Evolutionary conservation across 345 rosid genomes (phyloP).

Genomic region (Clausena lansium): DNA sequence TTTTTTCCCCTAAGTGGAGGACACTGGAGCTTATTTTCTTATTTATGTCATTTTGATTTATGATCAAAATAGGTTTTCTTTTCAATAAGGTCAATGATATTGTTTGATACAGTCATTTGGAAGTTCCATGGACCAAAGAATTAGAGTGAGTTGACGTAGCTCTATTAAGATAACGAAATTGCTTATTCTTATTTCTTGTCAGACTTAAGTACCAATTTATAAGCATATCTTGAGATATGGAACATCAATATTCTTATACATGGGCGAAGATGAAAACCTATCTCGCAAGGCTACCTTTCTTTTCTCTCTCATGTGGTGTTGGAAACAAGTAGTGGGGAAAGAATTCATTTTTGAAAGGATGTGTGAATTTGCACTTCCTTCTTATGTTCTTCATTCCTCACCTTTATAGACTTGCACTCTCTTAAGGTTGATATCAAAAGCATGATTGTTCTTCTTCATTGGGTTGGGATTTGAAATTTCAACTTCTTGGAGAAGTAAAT

Average conservation of each 20-base stretch:
- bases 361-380: neutral
- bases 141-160: neutral
- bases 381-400: neutral
- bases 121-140: neutral
- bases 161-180: neutral
- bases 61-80: neutral
- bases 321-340: neutral
- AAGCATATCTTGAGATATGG: neutral
- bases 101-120: neutral
- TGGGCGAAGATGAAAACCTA: neutral
- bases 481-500: neutral
- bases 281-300: neutral
- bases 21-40: neutral
- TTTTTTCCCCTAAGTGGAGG: neutral
- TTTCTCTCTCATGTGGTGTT: neutral
- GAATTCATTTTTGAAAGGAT: neutral
- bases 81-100: conserved; percentile 1
- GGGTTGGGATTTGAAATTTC: neutral
- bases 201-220: neutral
- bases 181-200: neutral
- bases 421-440: neutral
- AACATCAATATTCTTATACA: neutral
- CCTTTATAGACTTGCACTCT: neutral
- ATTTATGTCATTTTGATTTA: neutral
- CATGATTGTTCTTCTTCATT: neutral